Conservation (phyloP, 2,329 filamentous ascomycete species). For the Apiospora phragmitis region DNA sequence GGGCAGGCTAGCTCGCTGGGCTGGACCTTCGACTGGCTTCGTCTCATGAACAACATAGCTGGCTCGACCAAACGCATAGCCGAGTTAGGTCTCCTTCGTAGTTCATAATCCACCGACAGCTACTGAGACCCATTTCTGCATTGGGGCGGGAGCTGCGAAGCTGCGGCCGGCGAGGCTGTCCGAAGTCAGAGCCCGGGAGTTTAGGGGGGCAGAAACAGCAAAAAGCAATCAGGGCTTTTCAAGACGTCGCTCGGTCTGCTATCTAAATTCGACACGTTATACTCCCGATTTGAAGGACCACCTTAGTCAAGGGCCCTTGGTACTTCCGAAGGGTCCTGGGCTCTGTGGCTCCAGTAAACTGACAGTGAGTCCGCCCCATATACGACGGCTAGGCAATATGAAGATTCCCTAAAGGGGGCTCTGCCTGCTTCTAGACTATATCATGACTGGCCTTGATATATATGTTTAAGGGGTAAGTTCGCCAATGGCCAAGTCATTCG, state of each 20-base stretch:
- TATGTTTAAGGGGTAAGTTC: background rate
- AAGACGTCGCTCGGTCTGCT: too few species aligned
- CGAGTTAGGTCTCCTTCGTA: background rate
- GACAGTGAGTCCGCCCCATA: background rate
- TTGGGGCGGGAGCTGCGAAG: background rate
- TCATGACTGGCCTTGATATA: background rate
- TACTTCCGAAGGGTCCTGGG: background rate
- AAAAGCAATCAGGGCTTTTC: too few species aligned
- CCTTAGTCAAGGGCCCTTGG: background rate
- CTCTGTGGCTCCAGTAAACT: background rate
- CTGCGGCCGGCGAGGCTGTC: background rate
- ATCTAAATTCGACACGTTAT: too few species aligned
- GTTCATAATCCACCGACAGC: background rate
- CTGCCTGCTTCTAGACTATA: background rate
- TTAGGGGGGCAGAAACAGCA: background rate
- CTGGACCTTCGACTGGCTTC: background rate
- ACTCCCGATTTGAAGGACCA: too few species aligned
- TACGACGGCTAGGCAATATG: background rate
- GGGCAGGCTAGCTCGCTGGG: background rate
- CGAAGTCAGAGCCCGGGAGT: background rate
- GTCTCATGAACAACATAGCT: background rate
- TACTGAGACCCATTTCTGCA: background rate
- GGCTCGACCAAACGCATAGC: background rate
- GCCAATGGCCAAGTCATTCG: background rate
- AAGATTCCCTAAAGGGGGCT: background rate